Evolutionary conservation across 1,284 basidiomycete species (phyloP).

Genomic region (Leccinum solheimii): DNA sequence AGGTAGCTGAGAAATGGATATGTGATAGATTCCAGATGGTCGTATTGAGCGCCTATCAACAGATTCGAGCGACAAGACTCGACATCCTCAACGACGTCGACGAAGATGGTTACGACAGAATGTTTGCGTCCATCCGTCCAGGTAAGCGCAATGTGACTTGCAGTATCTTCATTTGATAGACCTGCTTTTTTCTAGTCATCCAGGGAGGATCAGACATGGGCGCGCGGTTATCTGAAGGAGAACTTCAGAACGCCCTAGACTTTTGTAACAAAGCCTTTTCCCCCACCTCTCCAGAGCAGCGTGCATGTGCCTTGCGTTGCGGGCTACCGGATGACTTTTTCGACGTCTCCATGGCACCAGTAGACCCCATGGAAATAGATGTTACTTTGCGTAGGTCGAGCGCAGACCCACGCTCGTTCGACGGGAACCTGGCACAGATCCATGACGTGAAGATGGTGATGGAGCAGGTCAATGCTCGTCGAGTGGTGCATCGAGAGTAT

Average conservation of each 20-base stretch:
- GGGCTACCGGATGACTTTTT: conserved; percentile 39
- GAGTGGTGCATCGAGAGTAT: conserved; percentile 53
- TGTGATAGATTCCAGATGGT: conserved; percentile 56
- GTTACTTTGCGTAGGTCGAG: conserved; percentile 16
- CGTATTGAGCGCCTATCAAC: conserved; percentile 64
- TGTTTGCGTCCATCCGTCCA: conserved; percentile 56
- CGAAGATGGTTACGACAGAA: conserved; percentile 59
- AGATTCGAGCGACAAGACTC: conserved; percentile 51
- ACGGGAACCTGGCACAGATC: conserved; percentile 26
- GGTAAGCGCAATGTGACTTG: conserved; percentile 34
- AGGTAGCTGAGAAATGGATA: background rate
- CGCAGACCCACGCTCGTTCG: conserved; percentile 5
- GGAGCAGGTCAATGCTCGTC: conserved; percentile 54
- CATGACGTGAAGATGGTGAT: conserved; percentile 45
- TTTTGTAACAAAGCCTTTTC: conserved; percentile 60
- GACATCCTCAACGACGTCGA: conserved; percentile 53
- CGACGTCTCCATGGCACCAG: conserved; percentile 46
- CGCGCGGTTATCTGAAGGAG: conserved; percentile 61
- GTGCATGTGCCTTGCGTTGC: conserved; percentile 24
- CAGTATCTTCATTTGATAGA: background rate
- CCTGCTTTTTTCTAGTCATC: conserved; percentile 51
- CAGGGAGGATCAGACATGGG: conserved; percentile 77
- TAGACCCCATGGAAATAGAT: conserved; percentile 47
- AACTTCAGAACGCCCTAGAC: conserved; percentile 64
- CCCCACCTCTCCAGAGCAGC: conserved; percentile 56